Conservation (phyloP, 2,329 filamentous ascomycete genomes). For the Curvularia sp. region DNA sequence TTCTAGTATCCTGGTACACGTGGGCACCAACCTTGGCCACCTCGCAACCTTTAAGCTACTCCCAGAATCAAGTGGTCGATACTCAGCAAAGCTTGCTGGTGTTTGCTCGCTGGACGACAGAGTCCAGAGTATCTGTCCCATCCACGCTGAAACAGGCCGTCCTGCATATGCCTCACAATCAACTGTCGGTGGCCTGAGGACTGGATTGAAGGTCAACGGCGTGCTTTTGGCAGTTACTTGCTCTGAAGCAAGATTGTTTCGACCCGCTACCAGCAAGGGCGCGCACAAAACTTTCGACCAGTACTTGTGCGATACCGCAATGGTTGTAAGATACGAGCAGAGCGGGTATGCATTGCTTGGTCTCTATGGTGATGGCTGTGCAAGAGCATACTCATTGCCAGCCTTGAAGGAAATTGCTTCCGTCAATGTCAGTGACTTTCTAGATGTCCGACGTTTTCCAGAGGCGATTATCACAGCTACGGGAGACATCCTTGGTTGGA, state of each 20-base stretch:
- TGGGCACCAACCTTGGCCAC: conserved; percentile 84
- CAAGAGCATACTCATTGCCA: conserved; percentile 85
- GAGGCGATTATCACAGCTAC: conserved; percentile 75
- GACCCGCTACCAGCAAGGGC: conserved; percentile 83
- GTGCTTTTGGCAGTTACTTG: conserved; percentile 78
- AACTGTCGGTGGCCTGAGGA: conserved; percentile 77
- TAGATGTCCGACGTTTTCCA: conserved; percentile 76
- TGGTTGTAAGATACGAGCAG: conserved; percentile 75
- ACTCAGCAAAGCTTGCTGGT: conserved; percentile 75
- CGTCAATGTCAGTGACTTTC: conserved; percentile 66
- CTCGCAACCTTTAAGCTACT: conserved; percentile 90
- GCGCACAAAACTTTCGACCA: conserved; percentile 90
- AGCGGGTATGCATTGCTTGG: conserved; percentile 81
- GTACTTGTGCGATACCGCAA: conserved; percentile 79
- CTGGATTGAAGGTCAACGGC: conserved; percentile 76
- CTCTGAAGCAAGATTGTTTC: conserved; percentile 83
- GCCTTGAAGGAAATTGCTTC: conserved; percentile 82
- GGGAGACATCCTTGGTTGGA: conserved; percentile 87
- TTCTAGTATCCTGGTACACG: conserved; percentile 91
- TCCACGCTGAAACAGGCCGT: conserved; percentile 78
- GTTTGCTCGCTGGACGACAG: conserved; percentile 68
- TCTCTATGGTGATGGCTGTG: conserved; percentile 81
- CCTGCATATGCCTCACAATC: conserved; percentile 77
- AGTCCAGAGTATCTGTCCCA: conserved; percentile 78
- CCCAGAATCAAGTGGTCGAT: conserved; percentile 72